Base-by-base conservation (phyloP, 2,329 filamentous ascomycete species). In the Neonectria faginata region DNA sequence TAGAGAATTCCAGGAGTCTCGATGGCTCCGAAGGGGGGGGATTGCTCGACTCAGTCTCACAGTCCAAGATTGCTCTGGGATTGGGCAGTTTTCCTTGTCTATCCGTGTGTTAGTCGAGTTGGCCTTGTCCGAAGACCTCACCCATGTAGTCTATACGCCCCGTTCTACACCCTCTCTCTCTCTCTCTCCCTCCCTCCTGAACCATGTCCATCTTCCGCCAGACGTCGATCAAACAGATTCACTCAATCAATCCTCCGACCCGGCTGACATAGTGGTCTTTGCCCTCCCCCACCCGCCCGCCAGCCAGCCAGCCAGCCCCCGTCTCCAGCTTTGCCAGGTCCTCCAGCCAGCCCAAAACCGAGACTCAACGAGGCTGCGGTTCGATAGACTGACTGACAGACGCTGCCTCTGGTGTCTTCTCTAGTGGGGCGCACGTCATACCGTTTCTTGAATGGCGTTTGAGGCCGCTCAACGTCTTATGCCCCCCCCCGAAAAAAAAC, bases 391-490 rank as follows among this genome's bases (percentile, higher is more conserved):
- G 25, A 25, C 25, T 33, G 45, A 39, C 44, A 33, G n/a, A 39
- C 48, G 50, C 39, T 62, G 53, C 56, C 50, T 66, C 41, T 41
- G 44, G 33, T 54, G 29, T 57, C 56, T 63, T 57, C 56, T 63
- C 53, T 61, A 45, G 20, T 62, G 68, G 67, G 68, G 70, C 70
- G 67, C 56, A 56, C 67, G 61, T 62, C 54, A 61, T 59, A 60
- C 54, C 59, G 60, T 70, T 65, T 48, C 66, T 52, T 72, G 70
- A 68, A 70, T 71, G 64, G 58, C 55, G 60, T 65, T 65, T 53
- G 57, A 71, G 62, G 59, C 67, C 59, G 61, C 62, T 70, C 61
- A 51, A 53, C 22, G 67, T 64, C 39, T 45, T n/a, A n/a, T 25
- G 3, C 3, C 22, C 57, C 56, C 41, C 57, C n/a, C n/a, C n/a